phyloP scores from a whole-genome alignment of 2,329 filamentous ascomycete species.

The Apiospora sp. region DNA sequence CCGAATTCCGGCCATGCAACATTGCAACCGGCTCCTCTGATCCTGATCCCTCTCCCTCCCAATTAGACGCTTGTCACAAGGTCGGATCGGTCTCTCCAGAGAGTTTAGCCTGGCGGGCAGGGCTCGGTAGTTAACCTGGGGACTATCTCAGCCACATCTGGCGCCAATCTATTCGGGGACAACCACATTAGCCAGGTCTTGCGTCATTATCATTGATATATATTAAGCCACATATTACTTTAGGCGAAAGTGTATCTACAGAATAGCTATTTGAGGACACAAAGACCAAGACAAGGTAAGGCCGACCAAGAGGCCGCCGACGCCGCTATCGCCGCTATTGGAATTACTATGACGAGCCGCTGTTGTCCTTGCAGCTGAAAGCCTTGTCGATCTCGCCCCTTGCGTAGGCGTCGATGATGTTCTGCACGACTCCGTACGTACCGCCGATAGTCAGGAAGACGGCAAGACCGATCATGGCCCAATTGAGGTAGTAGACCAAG shows the following conservation, averaged over 20 bases:
- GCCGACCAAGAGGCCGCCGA: background rate
- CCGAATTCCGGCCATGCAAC: background rate
- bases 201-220: conserved; percentile 9
- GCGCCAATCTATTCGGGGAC: conserved; percentile 1
- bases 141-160: conserved; percentile 20
- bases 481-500: conserved; percentile 44
- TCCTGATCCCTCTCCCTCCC: background rate
- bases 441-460: conserved; percentile 50
- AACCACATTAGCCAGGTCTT: background rate
- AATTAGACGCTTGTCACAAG: conserved; percentile 14
- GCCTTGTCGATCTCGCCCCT: conserved; percentile 53
- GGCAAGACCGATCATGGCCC: conserved; percentile 45
- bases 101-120: conserved; percentile 14
- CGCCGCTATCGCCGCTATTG: background rate
- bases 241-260: conserved; percentile 16
- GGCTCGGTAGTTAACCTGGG: conserved; percentile 12
- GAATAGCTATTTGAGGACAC: background rate
- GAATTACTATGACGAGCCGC: conserved; percentile 38
- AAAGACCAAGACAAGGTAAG: background rate
- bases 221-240: conserved; percentile 13
- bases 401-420: conserved; percentile 60
- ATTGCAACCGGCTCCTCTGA: background rate
- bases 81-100: conserved; percentile 13
- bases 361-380: conserved; percentile 59
- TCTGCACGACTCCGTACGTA: conserved; percentile 55